Evolutionary conservation across 2,329 filamentous ascomycete species (phyloP).

Genomic region (Epichloe scottii): DNA sequence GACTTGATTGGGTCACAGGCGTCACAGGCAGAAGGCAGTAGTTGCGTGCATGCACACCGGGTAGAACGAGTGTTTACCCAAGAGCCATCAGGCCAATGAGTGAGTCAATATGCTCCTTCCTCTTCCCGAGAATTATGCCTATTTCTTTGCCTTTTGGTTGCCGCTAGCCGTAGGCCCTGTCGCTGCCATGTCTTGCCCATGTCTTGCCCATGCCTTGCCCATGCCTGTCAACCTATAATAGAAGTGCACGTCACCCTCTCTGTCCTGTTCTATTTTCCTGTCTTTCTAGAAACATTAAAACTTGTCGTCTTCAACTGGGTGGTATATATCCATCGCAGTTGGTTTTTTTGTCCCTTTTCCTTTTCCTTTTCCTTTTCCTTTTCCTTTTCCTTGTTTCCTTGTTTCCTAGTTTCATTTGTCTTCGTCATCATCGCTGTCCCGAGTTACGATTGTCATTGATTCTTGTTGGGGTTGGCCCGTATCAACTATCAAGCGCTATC

Average conservation of each 20-base stretch:
- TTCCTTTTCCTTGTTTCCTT: slow-evolving; percentile 4
- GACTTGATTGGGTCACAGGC: not conserved
- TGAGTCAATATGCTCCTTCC: no score
- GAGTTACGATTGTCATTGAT: not conserved
- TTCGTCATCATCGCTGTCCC: slow-evolving; percentile 6
- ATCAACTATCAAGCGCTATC: not conserved
- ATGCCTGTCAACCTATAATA: slow-evolving; percentile 13
- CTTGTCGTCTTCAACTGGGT: not conserved
- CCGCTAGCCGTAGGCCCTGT: not conserved
- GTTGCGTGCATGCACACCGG: not conserved
- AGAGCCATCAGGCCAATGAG: not conserved
- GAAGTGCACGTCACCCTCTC: slow-evolving; percentile 8
- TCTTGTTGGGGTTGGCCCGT: not conserved
- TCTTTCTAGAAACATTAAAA: slow-evolving; percentile 7
- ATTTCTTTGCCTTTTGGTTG: no score
- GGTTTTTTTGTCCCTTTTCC: slow-evolving; percentile 6
- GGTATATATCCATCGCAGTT: not conserved
- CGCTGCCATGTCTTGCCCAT: not conserved
- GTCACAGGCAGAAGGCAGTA: not conserved
- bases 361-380: slow-evolving; percentile 3
- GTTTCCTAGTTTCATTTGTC: slow-evolving; percentile 12
- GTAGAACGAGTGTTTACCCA: not conserved
- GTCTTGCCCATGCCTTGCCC: not conserved
- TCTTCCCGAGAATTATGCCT: no score
- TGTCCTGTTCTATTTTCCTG: not conserved